Evolutionary conservation across 2,329 filamentous ascomycete species (phyloP), one percentile per base, ranked within the genome.

Genomic region (Aspergillus costaricaensis): DNA sequence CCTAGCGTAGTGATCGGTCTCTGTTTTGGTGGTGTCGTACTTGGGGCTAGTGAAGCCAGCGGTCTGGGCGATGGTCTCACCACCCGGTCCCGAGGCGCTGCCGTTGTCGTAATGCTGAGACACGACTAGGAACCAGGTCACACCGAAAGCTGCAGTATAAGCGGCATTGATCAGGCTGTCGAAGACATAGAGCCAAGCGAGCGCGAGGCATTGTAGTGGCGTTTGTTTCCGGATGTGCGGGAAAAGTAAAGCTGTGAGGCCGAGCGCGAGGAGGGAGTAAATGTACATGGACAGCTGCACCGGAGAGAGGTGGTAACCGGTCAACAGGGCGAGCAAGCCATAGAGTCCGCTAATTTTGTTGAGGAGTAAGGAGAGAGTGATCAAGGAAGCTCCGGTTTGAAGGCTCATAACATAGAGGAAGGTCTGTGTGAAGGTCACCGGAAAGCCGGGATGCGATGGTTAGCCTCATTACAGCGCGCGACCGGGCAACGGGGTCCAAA

Each of bases 281-380:
- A 96, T 83, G 82, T 96, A 97, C 83, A 96, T 95, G 60, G 90
- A 91, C 59, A 96, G 84, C 77, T 97, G 94, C 23, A 95, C 84
- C 30, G 88, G 83, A 57, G 91, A 93, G 64, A 96, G 86, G 68
- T 89, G 83, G 77, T 91, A 92, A 73, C 94, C 94, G 23, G 93
- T 96, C 65, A 96, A 82, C 67, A 96, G 85, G 61, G 93, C 92
- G 67, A 97, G 88, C 47, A 97, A 83, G 66, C 93, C 93, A 77
- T 96, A 97, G 67, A 96, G 83, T 60, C 92, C 93, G 53, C 91
- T 94, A 67, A 93, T 86, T 78, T 96, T 96, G 83, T 97, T 97
- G 80, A 97, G 88, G 58, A 96, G 83, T 65, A 96, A 86, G 10
- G 90, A 88, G 63, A 95, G 83, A 4, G 90, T 88, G 70, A 96